A percentile compares a stretch with the other conserved stretches of the same genome.
Evolutionary conservation across 106 monocot species (phyloP).

Genomic region (Dendrobium huoshanense): DNA sequence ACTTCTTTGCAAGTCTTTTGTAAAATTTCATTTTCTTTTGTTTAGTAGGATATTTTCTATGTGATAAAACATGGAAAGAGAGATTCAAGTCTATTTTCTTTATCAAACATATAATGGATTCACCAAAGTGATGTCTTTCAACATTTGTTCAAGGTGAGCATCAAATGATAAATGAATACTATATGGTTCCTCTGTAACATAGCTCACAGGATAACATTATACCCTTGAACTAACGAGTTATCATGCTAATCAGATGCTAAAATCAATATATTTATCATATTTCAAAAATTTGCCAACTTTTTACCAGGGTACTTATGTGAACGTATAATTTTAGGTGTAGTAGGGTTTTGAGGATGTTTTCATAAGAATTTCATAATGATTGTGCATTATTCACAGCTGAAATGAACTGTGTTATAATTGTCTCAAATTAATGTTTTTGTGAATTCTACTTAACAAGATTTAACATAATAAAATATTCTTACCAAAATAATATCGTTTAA

Average conservation of each 20-base stretch:
- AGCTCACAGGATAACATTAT: neutral
- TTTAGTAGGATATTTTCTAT: neutral
- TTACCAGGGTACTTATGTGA: neutral
- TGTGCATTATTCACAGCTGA: neutral
- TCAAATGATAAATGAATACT: neutral
- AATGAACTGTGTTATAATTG: neutral
- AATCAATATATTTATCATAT: neutral
- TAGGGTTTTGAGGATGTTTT: neutral
- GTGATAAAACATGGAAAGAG: neutral
- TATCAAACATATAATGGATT: neutral
- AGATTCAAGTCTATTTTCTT: neutral
- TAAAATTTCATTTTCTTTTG: neutral
- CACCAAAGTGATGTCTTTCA: neutral
- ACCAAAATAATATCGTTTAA: neutral
- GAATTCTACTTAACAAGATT: neutral
- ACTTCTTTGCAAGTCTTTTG: neutral
- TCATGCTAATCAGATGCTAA: neutral
- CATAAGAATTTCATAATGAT: neutral
- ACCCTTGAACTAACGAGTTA: neutral
- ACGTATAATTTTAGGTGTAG: neutral
- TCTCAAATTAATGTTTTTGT: neutral
- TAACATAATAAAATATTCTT: neutral
- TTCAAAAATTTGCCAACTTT: neutral
- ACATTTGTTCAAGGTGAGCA: neutral
- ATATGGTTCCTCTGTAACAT: neutral